Evolutionary conservation across 495 filamentous ascomycete species (phyloP), one percentile per base, ranked within the genome.

Genomic region (Sporormia fimetaria): DNA sequence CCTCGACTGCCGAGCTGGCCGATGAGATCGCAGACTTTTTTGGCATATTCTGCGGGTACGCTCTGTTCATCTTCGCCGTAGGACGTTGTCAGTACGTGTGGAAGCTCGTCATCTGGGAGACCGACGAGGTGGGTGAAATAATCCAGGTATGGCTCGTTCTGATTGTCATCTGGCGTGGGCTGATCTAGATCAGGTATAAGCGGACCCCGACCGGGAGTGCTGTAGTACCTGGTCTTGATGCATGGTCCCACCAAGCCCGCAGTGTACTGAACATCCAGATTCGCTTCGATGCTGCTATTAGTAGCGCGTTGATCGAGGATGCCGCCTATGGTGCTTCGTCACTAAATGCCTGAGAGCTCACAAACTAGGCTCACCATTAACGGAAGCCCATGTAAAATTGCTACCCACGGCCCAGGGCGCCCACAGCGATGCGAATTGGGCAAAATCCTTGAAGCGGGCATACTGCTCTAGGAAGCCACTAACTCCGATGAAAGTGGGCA

Each of bases 51-150:
- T 23, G 65, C 54, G 0, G 83, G 81, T 0, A 90, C 71, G 3
- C 74, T 80, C 63, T 87, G 57, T 56, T 93, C 85, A 32, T 86
- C 73, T 49, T 88, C 83, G 27, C 81, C 82, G 56, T 90, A 93
- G 0, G 78, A 84, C 29, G 76, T 85, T 24, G 80, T 78, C 43
- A 93, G 72, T 9, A 81, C 74, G 43, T 80, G 74, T 1, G 84
- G 85, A 7, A 93, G 67, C 6, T 75, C 64, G 0, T 62, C 56
- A 40, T 84, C 75, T 0, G 69, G 62, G 5, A 76, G 69, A 9
- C 58, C 51, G 0, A 83, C 60, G 4, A 94, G 60, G 46, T 75
- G 75, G 17, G 76, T 68, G 22, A 86, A 69, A 48, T 77, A 84
- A 2, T 76, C 70, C 4, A 87, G 64, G 56, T 83, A 90, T 0